Evolutionary conservation across 2,329 filamentous ascomycete genomes (phyloP).

Genomic region (Aspergillus awamori): DNA sequence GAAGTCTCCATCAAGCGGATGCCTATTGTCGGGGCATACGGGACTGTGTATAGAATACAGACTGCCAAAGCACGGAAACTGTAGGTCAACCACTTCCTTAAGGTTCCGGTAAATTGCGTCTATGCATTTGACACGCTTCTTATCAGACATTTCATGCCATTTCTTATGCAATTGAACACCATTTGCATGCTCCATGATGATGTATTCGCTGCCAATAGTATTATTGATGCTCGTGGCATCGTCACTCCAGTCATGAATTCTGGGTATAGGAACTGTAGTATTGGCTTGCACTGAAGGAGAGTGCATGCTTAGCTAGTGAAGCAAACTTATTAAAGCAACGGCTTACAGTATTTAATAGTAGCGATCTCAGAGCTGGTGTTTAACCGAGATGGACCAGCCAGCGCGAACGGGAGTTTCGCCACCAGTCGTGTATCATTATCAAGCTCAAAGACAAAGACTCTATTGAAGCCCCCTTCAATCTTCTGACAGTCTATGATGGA

Average conservation of each 20-base stretch:
- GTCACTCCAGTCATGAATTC: constrained; percentile 48
- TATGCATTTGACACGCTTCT: constrained; percentile 33
- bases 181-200: constrained; percentile 43
- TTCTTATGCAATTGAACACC: constrained; percentile 37
- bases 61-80: constrained; percentile 42
- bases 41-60: constrained; percentile 37
- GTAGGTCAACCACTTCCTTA: constrained; percentile 21
- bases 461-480: constrained; percentile 50
- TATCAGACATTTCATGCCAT: constrained; percentile 36
- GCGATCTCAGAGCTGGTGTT: constrained; percentile 51
- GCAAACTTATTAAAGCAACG: neutral
- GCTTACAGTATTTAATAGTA: constrained; percentile 47
- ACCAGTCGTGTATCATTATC: constrained; percentile 43
- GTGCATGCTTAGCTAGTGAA: constrained; percentile 3
- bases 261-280: constrained; percentile 47
- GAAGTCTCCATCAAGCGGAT: constrained; percentile 30
- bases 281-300: constrained; percentile 37
- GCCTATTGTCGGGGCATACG: constrained; percentile 6
- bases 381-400: constrained; percentile 42
- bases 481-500: constrained; percentile 43
- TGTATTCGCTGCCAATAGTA: constrained; percentile 42
- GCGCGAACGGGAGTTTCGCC: constrained; percentile 45
- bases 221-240: constrained; percentile 32
- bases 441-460: constrained; percentile 48
- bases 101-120: constrained; percentile 13